A percentile compares a stretch with the other conserved stretches of the same genome.
These are phyloP conservation scores for Aspergillus intermedius DNA, from an alignment of 2,329 filamentous ascomycete species.

Conservation along the genomic window DNA sequence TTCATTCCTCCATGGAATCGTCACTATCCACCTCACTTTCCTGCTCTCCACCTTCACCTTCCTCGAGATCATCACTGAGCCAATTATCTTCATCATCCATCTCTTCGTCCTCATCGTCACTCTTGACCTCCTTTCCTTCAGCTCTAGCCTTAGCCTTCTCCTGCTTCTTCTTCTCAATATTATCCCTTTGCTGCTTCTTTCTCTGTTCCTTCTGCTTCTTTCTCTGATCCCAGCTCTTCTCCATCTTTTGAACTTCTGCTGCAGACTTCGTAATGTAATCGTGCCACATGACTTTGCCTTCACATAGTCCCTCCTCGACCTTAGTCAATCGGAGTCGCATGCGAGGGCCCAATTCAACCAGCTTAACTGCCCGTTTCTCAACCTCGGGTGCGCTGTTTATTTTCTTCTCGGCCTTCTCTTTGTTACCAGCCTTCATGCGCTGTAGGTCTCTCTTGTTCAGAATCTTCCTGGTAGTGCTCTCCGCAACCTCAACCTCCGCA, in stretches of 20 bases:
- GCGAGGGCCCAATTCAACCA: conserved; percentile 85
- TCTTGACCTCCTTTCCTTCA: conserved; percentile 36
- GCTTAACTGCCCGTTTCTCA: conserved; percentile 80
- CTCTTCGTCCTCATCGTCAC: conserved; percentile 43
- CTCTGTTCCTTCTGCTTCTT: conserved; percentile 75
- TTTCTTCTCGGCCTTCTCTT: conserved; percentile 41
- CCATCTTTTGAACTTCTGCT: conserved; percentile 69
- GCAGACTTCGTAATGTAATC: conserved; percentile 83
- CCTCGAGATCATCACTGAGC: conserved; percentile 46
- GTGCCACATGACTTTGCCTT: conserved; percentile 94
- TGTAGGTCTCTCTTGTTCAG: conserved; percentile 46
- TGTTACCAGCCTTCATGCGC: conserved; percentile 39
- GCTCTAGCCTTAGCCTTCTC: conserved; percentile 47
- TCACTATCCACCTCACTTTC: conserved; percentile 26
- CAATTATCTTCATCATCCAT: conserved; percentile 50
- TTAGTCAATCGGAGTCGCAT: conserved; percentile 87
- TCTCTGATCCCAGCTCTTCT: conserved; percentile 73
- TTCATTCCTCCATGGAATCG: conserved; percentile 39
- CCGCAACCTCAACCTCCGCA: conserved; percentile 81
- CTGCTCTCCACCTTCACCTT: conserved; percentile 38
- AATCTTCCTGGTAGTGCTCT: conserved; percentile 49
- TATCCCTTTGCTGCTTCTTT: conserved; percentile 76
- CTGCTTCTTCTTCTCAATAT: conserved; percentile 79
- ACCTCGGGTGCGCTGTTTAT: conserved; percentile 45
- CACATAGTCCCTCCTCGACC: conserved; percentile 88